Percentiles rank a stretch among this genome's conserved stretches.
Conservation (phyloP, 73 alveolate genomes). For the Paramecium primaurelia region DNA sequence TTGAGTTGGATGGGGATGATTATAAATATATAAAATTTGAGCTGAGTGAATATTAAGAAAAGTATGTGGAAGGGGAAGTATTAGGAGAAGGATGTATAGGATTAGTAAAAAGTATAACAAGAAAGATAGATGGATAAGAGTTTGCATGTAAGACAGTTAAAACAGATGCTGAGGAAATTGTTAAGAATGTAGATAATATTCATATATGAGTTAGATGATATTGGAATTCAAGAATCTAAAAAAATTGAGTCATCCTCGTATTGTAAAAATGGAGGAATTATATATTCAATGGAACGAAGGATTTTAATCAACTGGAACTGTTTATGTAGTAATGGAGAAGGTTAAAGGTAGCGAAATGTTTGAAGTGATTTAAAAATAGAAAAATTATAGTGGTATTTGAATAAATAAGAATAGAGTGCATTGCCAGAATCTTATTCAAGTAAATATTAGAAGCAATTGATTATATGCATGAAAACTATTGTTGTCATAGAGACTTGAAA, state of each 20-base stretch:
- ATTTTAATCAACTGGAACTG: constrained; percentile 38
- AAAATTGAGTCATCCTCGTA: constrained; percentile 50
- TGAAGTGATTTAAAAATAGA: constrained; percentile 48
- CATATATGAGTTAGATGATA: constrained; percentile 23
- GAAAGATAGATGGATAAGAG: constrained; percentile 39
- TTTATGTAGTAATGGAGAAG: constrained; percentile 50
- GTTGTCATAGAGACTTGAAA: constrained; percentile 54
- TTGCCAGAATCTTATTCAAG: background rate
- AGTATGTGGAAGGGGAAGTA: background rate
- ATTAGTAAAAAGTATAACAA: constrained; percentile 17
- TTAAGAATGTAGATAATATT: constrained; percentile 9
- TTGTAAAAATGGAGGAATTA: constrained; percentile 46
- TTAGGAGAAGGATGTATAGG: constrained; percentile 62
- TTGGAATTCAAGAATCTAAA: constrained; percentile 47
- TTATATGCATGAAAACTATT: constrained; percentile 46
- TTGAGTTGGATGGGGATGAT: background rate
- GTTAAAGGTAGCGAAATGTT: constrained; percentile 51
- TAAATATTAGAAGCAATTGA: background rate
- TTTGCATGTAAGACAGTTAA: constrained; percentile 54
- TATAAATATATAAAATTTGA: background rate
- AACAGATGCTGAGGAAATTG: constrained; percentile 54
- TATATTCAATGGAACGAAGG: constrained; percentile 43
- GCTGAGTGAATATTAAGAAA: background rate
- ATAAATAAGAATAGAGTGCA: background rate
- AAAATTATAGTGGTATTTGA: constrained; percentile 43